A percentile compares a stretch with the other conserved stretches of the same genome.
These are phyloP conservation scores for Avena atlantica DNA, from an alignment of 176 grass and related monocot genomes.

Conservation along the genomic window DNA sequence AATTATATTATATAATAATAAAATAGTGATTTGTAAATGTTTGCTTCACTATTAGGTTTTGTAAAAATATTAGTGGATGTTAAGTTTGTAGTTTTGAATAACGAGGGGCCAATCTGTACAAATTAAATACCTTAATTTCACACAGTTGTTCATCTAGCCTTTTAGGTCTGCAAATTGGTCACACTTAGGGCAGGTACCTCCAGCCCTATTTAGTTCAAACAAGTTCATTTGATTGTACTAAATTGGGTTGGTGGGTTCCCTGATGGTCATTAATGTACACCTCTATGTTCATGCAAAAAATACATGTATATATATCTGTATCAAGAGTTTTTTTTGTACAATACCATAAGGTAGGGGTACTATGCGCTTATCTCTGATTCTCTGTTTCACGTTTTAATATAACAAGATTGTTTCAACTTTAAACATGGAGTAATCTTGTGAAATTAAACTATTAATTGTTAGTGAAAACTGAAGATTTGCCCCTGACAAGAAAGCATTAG, in stretches of 20 bases:
- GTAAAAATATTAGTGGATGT: not conserved
- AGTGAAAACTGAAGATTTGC: not conserved
- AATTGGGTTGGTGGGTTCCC: not conserved
- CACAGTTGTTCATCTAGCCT: not conserved
- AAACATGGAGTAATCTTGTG: not conserved
- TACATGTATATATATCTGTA: not conserved
- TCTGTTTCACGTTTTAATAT: not conserved
- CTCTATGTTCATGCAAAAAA: not conserved
- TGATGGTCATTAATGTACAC: not conserved
- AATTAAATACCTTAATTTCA: not conserved
- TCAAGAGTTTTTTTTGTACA: not conserved
- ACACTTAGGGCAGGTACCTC: not conserved
- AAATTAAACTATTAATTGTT: not conserved
- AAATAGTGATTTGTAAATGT: not conserved
- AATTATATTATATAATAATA: constrained; percentile 6
- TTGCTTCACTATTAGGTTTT: not conserved
- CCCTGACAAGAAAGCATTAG: not conserved
- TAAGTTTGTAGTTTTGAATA: not conserved
- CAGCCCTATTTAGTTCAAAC: not conserved
- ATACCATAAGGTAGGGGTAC: not conserved
- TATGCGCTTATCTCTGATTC: not conserved
- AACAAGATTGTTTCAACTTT: not conserved
- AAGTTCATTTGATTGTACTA: not conserved
- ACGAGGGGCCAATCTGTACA: not conserved
- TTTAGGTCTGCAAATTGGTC: not conserved